phyloP scores from a whole-genome alignment of 306 rosid species.

The Albizia julibrissin region DNA sequence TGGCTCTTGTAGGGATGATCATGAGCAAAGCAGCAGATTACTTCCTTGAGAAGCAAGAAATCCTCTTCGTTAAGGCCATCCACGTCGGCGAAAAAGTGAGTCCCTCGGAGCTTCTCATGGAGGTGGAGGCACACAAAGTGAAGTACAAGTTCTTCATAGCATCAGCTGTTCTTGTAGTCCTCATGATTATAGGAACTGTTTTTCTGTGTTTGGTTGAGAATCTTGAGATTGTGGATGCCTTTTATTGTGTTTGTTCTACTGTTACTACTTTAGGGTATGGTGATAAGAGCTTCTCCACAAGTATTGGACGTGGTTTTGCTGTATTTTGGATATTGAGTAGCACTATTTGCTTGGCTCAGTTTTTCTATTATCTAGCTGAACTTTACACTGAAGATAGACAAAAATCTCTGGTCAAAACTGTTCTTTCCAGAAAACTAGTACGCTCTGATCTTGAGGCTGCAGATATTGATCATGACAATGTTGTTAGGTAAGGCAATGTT shows the following conservation, averaged over 20 bases:
- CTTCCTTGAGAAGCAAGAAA: slow-evolving; percentile 79
- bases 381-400: slow-evolving; percentile 67
- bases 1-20: slow-evolving; percentile 68
- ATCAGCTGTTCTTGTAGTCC: slow-evolving; percentile 42
- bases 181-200: slow-evolving; percentile 52
- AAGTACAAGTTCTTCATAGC: slow-evolving; percentile 61
- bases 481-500: slow-evolving; percentile 51
- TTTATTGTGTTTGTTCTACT: slow-evolving; percentile 84
- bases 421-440: slow-evolving; percentile 58
- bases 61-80: slow-evolving; percentile 55
- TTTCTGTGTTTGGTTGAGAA: slow-evolving; percentile 57
- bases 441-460: slow-evolving; percentile 73
- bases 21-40: slow-evolving; percentile 80
- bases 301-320: slow-evolving; percentile 65
- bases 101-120: slow-evolving; percentile 47
- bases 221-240: slow-evolving; percentile 58
- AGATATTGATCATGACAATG: slow-evolving; percentile 78
- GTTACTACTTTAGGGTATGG: slow-evolving; percentile 89
- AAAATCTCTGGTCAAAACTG: slow-evolving; percentile 52
- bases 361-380: slow-evolving; percentile 76
- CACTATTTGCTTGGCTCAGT: slow-evolving; percentile 80
- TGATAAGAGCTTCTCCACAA: slow-evolving; percentile 75
- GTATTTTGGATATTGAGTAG: slow-evolving; percentile 81
- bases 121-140: slow-evolving; percentile 47
- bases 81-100: slow-evolving; percentile 34